Percentiles rank a stretch among this genome's conserved stretches.
Evolutionary conservation across 352 stramenopile species (phyloP).

Genomic region (Phytophthora kernoviae): DNA sequence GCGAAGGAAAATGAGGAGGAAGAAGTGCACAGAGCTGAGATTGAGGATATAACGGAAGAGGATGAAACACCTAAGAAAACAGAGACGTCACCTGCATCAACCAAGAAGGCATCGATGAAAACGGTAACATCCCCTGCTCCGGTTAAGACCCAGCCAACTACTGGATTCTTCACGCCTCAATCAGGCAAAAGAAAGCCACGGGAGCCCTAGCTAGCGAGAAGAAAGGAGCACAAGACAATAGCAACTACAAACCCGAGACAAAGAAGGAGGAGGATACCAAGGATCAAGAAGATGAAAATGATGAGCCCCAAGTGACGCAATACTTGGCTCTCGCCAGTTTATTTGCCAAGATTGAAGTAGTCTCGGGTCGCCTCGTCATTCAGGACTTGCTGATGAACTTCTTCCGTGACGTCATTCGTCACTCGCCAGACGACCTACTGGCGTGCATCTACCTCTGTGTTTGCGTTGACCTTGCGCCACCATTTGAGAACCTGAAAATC

Average conservation of each 20-base stretch:
- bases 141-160: constrained; percentile 11
- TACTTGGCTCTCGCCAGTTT: constrained; percentile 72
- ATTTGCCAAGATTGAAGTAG: constrained; percentile 81
- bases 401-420: constrained; percentile 79
- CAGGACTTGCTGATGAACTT: constrained; percentile 88
- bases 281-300: constrained; percentile 10
- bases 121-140: constrained; percentile 8
- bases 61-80: constrained; percentile 21
- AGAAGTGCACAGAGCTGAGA: constrained; percentile 9
- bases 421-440: constrained; percentile 83
- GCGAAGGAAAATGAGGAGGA: constrained; percentile 16
- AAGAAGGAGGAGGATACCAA: constrained; percentile 17
- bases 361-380: constrained; percentile 78
- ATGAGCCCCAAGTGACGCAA: constrained; percentile 32
- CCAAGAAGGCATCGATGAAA: constrained; percentile 24
- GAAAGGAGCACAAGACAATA: constrained; percentile 20
- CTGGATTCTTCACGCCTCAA: constrained; percentile 41
- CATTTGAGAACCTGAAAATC: constrained; percentile 98
- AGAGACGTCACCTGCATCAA: constrained; percentile 6
- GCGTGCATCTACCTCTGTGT: constrained; percentile 92
- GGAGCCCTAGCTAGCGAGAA: constrained; percentile 12
- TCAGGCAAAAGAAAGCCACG: constrained; percentile 25
- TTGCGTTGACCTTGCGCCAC: constrained; percentile 92
- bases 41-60: constrained; percentile 9
- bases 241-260: constrained; percentile 4